Evolutionary conservation across 2,329 filamentous ascomycete species (phyloP).

Genomic region (Drechmeria coniospora): DNA sequence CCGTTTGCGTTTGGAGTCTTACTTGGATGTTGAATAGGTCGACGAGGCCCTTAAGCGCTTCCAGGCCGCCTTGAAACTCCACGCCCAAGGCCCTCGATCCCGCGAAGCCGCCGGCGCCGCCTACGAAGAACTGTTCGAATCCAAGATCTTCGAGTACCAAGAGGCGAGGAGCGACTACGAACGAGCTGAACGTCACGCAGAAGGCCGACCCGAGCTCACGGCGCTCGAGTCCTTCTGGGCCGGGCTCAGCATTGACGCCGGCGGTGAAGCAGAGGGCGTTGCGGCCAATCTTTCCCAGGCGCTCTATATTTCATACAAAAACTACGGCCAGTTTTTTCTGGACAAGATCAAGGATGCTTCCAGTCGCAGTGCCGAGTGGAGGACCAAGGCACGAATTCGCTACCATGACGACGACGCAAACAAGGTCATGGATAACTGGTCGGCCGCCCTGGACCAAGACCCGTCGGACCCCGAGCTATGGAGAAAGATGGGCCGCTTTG

Average conservation of each 20-base stretch:
- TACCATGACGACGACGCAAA: constrained; percentile 19
- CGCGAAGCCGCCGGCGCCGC: constrained; percentile 65
- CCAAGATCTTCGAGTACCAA: constrained; percentile 85
- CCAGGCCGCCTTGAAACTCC: constrained; percentile 77
- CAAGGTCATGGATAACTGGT: constrained; percentile 40
- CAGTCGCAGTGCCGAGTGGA: constrained; percentile 37
- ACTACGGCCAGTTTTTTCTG: constrained; percentile 82
- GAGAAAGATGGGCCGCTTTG: constrained; percentile 43
- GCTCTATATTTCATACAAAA: constrained; percentile 87
- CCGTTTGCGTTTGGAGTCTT: no score
- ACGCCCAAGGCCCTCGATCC: constrained; percentile 67
- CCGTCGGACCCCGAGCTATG: constrained; percentile 53
- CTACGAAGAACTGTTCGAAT: constrained; percentile 73
- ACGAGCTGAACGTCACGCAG: constrained; percentile 44
- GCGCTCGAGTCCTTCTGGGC: constrained; percentile 32
- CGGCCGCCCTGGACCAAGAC: constrained; percentile 44
- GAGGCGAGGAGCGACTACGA: constrained; percentile 78
- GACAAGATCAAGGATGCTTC: constrained; percentile 34
- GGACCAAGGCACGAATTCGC: constrained; percentile 10
- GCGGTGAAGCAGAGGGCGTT: constrained; percentile 54
- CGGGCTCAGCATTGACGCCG: constrained; percentile 39
- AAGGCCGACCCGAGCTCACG: constrained; percentile 24
- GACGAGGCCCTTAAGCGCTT: constrained; percentile 94
- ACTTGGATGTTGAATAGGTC: constrained; percentile 41
- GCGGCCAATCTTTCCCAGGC: constrained; percentile 77